Base-by-base conservation (phyloP, 495 filamentous ascomycete species). In the Podospora didyma region DNA sequence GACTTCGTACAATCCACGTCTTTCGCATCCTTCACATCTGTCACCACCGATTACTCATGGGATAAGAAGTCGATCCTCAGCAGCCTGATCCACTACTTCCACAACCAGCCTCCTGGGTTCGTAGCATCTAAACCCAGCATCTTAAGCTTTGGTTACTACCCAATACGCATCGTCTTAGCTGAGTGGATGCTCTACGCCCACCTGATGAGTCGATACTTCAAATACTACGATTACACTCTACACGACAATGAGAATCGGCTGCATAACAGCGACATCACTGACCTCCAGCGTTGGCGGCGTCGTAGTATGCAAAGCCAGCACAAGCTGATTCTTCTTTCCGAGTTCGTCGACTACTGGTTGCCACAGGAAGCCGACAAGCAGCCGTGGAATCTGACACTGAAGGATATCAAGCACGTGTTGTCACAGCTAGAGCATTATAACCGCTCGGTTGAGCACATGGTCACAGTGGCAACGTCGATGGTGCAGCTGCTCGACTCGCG, bases 171-270 rank as follows among this genome's bases (percentile, higher is more conserved):
- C 47, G 54, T 31, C 20, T 23, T 57, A 50, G 54, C 54, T 28
- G 54, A 57, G 34, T 57, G 54, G 54, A 49, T 41, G 31, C n/a
- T 50, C 47, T 57, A 57, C 21, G 50, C 46, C 17, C 45, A 42
- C 46, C 46, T 57, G 14, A 50, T 57, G 28, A 50, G 46, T 28
- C 54, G 54, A n/a, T 50, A 50, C 23, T 50, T 57, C 41, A 57
- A 52, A 57, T 51, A 51, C 19, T 51, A 51, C 49, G 55, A 57
- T 22, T 57, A 57, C 22, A 49, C 53, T 47, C 26, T 56, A 17
- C 54, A 51, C 34, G 46, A 51, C 23, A 50, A 39, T 35, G 46
- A 50, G 44, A 49, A 49, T 19, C 46, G 53, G 35, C 44, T 56
- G 28, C 53, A 56, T 28, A 46, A 57, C 37, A 44, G 21, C 28